These are phyloP conservation scores for Lipomyces starkeyi DNA, from an alignment of 805 yeast species.

Conservation along the genomic window DNA sequence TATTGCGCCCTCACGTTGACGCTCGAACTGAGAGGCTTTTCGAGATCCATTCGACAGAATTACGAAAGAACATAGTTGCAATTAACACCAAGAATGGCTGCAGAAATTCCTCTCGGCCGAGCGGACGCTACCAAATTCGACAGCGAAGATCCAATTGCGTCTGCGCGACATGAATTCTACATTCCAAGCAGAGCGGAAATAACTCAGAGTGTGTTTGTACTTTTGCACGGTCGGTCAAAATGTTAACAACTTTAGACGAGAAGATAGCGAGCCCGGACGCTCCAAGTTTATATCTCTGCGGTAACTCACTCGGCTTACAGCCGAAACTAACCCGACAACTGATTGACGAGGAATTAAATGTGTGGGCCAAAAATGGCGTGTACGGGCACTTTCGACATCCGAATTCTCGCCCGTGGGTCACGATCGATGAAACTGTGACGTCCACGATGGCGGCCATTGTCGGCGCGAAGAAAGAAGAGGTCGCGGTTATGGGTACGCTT, in stretches of 20 bases:
- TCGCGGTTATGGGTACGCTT: constrained; percentile 85
- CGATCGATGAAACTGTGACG: constrained; percentile 77
- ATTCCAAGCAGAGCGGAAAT: constrained; percentile 37
- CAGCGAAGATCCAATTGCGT: constrained; percentile 26
- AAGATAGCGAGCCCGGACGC: constrained; percentile 20
- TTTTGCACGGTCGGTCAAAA: background rate
- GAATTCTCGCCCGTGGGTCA: constrained; percentile 73
- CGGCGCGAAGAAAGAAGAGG: constrained; percentile 78
- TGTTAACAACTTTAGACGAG: constrained; percentile 19
- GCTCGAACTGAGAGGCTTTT: background rate
- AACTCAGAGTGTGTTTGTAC: constrained; percentile 22
- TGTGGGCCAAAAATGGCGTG: constrained; percentile 84
- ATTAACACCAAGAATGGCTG: background rate
- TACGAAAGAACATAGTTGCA: background rate
- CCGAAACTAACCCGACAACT: constrained; percentile 67
- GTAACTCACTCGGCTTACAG: constrained; percentile 93
- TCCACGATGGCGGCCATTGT: constrained; percentile 74
- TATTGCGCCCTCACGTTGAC: background rate
- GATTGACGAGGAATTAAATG: constrained; percentile 69
- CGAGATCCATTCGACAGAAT: background rate
- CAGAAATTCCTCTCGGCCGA: background rate
- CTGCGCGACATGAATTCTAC: constrained; percentile 24
- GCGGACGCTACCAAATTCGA: constrained; percentile 32
- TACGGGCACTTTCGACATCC: constrained; percentile 76
- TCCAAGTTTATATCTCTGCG: constrained; percentile 68